These are phyloP conservation scores for Domatiomyces globalis DNA, from an alignment of 2,329 filamentous ascomycete genomes.

Conservation along the genomic window DNA sequence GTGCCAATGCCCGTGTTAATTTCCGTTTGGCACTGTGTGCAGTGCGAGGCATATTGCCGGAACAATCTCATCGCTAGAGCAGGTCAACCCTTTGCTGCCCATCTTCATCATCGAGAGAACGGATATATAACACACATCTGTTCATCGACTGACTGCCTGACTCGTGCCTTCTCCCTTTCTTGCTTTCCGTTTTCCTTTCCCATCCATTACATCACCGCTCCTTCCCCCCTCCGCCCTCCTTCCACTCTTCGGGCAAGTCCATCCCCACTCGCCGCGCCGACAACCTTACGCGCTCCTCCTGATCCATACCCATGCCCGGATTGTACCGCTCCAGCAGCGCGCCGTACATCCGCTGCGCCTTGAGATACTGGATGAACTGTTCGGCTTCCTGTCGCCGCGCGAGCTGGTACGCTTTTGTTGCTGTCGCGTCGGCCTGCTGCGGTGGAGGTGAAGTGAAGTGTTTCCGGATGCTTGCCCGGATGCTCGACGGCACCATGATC, in stretches of 20 bases:
- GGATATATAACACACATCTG: too few relatives aligned
- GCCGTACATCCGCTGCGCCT: constrained; percentile 72
- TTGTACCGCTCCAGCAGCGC: constrained; percentile 83
- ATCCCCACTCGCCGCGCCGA: constrained; percentile 80
- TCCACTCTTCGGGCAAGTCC: constrained; percentile 60
- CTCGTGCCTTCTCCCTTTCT: not conserved
- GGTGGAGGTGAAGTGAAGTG: constrained; percentile 36
- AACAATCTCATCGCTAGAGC: too few relatives aligned
- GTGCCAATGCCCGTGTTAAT: too few relatives aligned
- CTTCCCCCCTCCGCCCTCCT: constrained; percentile 4
- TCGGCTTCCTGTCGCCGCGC: constrained; percentile 43
- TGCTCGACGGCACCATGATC: constrained; percentile 38
- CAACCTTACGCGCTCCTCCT: constrained; percentile 68
- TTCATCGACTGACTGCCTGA: too few relatives aligned
- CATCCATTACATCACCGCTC: constrained; percentile 4
- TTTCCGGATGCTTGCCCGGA: constrained; percentile 55
- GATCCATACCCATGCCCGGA: constrained; percentile 74
- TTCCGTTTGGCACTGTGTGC: too few relatives aligned
- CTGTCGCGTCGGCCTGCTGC: constrained; percentile 18
- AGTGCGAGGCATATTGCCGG: too few relatives aligned
- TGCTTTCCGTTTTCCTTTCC: constrained; percentile 1
- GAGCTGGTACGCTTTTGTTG: constrained; percentile 14
- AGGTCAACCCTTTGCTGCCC: too few relatives aligned
- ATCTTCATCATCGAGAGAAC: too few relatives aligned
- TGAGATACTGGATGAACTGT: constrained; percentile 66